Base-by-base conservation (phyloP, 768 basidiomycete species). In the Rhodotorula toruloides region DNA sequence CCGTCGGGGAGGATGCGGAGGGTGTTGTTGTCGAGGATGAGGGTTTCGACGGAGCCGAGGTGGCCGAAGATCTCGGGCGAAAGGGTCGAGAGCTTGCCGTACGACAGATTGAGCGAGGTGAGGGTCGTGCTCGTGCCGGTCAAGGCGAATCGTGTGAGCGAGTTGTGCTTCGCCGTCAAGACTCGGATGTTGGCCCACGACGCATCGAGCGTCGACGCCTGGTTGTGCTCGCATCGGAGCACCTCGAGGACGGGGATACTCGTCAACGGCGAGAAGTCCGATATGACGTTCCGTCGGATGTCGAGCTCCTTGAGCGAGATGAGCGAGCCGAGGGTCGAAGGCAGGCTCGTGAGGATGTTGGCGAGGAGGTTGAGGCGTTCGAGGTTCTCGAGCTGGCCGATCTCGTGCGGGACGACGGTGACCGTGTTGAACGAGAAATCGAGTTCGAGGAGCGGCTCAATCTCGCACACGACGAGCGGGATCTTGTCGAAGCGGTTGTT, bases 341-440 rank as follows among this genome's bases (percentile, higher is more conserved):
- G 91, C 50, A 99, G 84, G 40, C 78, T 81, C 3, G 83, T 79
- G 39, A 97, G 81, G 70, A 84, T 83, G 77, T 99, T 99, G 32
- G 90, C 90, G n/a, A 93, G 86, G 49, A 93, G 83, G 49, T 87
- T 80, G 16, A 98, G 81, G 22, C 83, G 80, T 71, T 91, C 85
- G 48, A 98, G 82, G 7, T 82, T 80, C 34, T 76, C 77, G 58
- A 98, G 81, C 40, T 83, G 78, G 2, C 88, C 88, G 48, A 98
- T 85, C 48, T 87, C 84, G 42, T 88, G 85, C 0, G 93, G 92
- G 3, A 98, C 82, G 54, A 86, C 84, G 0, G 83, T 81, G 63
- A 98, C 86, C 76, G 82, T 84, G 80, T 99, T 99, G 82, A 97
- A 97, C 0, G 96, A 98, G 44, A 96, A 81, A 74, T 98, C 93